Evolutionary conservation across 345 rosid genomes (phyloP), one percentile per base, ranked within the genome.

Genomic region (Citrus hindsii): DNA sequence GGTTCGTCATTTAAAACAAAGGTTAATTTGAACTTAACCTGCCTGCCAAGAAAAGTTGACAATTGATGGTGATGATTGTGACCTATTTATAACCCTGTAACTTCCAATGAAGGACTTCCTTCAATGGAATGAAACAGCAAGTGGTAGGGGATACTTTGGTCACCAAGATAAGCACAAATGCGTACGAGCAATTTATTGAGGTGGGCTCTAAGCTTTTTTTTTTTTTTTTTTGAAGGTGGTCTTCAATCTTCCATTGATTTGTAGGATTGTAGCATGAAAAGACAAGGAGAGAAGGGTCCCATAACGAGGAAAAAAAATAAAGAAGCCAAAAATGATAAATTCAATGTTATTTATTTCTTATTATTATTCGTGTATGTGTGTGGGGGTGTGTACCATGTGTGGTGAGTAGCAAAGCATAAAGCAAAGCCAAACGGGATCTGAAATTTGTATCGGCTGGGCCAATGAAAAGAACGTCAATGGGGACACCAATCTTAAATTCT

Each of bases 401-500:
- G 80, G 80, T 61, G 73, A 40, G 24, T 5, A 37, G 24, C 42
- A 76, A 65, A 76, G 79, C 55, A 76, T 60, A 35, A 56, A 62
- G 22, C 58, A 69, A 18, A 12, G 28, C 58, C 18, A 25, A n/a
- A 48, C 75, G 48, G 74, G 69, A 78, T 70, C 73, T 63, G 65
- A 75, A 67, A 60, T 59, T 68, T 37, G 67, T 40, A 79, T 71
- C 70, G 86, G 87, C 1, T 63, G 8, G 37, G 33, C 5, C 9
- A 21, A 14, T 53, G 7, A 55, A 30, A 30, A 35, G 70, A 25
- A 35, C 10, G 75, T 65, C 81, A 74, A 42, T 69, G 83, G 89
- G 88, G 88, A 80, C 86, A 69, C 65, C 82, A 81, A 40, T 74
- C 87, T 87, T 89, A 71, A 89, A 82, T 87, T 82, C 83, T 69